A percentile compares a stretch with the other conserved stretches of the same genome.
phyloP scores from a whole-genome alignment of 2,329 filamentous ascomycete genomes.

The Fusarium graminum region DNA sequence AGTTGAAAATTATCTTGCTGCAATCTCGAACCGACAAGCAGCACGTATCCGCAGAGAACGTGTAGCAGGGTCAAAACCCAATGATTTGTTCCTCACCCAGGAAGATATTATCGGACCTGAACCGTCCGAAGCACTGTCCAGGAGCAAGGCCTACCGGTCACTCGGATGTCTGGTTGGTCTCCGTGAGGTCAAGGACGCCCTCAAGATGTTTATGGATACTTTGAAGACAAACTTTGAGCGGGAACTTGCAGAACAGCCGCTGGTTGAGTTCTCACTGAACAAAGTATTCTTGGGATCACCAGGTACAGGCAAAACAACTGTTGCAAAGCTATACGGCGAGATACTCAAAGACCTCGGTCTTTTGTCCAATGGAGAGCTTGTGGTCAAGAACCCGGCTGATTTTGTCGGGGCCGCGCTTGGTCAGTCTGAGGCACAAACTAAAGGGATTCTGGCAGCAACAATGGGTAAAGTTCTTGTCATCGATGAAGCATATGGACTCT shows the following conservation, averaged over 20 bases:
- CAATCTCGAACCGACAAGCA: constrained; percentile 70
- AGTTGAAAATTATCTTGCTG: constrained; percentile 71
- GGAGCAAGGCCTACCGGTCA: constrained; percentile 68
- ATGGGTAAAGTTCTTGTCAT: constrained; percentile 82
- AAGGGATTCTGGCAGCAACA: constrained; percentile 75
- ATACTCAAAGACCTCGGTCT: constrained; percentile 77
- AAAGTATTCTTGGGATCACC: constrained; percentile 78
- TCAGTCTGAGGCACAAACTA: constrained; percentile 77
- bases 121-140: constrained; percentile 65
- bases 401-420: constrained; percentile 76
- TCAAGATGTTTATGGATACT: constrained; percentile 70
- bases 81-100: constrained; percentile 72
- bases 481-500: constrained; percentile 82
- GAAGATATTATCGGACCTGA: constrained; percentile 80
- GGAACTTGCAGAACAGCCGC: constrained; percentile 71
- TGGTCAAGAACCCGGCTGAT: constrained; percentile 79
- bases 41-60: constrained; percentile 65
- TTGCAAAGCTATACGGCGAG: constrained; percentile 78
- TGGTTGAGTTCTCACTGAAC: constrained; percentile 74
- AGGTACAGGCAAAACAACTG: constrained; percentile 81
- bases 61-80: constrained; percentile 55
- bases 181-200: constrained; percentile 70
- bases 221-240: constrained; percentile 74
- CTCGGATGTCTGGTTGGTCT: constrained; percentile 72
- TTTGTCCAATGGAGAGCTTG: constrained; percentile 76